Evolutionary conservation across 805 yeast genomes (phyloP), one percentile per base, ranked within the genome.

Genomic region (Yueomyces sp.): DNA sequence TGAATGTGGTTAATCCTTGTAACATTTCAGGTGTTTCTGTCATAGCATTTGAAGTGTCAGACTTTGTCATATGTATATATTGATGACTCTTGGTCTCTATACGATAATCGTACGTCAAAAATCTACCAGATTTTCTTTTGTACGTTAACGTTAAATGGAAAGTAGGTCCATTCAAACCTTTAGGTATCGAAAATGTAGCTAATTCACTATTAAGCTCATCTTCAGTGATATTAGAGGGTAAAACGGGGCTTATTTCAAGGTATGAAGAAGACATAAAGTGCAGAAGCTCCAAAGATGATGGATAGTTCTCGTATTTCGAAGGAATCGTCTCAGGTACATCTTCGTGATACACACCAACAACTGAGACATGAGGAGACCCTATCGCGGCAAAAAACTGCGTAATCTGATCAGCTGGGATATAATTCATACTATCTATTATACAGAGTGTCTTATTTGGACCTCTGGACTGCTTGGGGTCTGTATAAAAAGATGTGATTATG

Each of bases 101-200:
- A 4, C 55, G 57, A 54, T 75, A 85, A 5, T 65, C 57, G 44
- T 79, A 80, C 1, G 67, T 60, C 28, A 81, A 55, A 0, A 94
- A 74, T 42, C 96, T 71, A 0, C 98, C 98, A 0, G 95, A 83
- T 55, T 84, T 84, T 44, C 96, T 72, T 45, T 92, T 72, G 52
- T 80, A 83, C 4, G 73, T 76, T 44, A 92, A 57, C 3, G 65
- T 66, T 3, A 80, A 55, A 36, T 63, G 62, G 59, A 76, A 81
- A 1, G 30, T 48, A 1, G 60, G 47, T 34, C 64, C 61, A 54
- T 86, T 83, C 42, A 72, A 55, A 2, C 72, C 72, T 5, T 68
- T 62, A 3, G 84, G 82, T 19, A 81, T 54, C 38, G 67, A 62
- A 39, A 79, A 61, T 12, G 54, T 56, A 3, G 60, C 50, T 1